Conservation (phyloP, 257 asterid genomes). For the Linaria vulgaris region DNA sequence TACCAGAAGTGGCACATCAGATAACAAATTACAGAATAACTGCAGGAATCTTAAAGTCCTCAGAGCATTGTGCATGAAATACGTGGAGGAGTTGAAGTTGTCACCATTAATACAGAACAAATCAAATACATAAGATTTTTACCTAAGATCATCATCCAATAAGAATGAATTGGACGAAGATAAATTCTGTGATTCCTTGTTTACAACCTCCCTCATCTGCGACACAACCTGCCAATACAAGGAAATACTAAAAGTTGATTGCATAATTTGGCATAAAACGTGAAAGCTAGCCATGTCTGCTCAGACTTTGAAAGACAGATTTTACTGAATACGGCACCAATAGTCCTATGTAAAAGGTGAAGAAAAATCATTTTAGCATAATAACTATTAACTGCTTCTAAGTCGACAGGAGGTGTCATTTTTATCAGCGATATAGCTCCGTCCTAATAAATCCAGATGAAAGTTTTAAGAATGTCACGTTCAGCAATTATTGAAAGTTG, state of each 20-base stretch:
- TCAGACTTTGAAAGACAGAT: slow-evolving; percentile 8
- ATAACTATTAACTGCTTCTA: background rate
- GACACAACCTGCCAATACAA: slow-evolving; percentile 78
- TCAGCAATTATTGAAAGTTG: too few species aligned
- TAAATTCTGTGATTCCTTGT: slow-evolving; percentile 80
- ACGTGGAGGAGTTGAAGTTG: background rate
- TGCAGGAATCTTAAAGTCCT: background rate
- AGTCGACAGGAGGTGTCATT: too few species aligned
- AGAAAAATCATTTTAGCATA: background rate
- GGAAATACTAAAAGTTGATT: background rate
- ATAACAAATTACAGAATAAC: background rate
- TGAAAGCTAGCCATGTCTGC: slow-evolving; percentile 10
- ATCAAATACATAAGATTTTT: slow-evolving; percentile 20
- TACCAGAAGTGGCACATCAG: too few species aligned
- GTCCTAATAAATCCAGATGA: too few species aligned
- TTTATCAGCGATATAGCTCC: too few species aligned
- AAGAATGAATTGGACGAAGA: slow-evolving; percentile 87
- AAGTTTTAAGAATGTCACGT: too few species aligned
- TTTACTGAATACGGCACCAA: slow-evolving; percentile 1
- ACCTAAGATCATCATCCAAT: slow-evolving; percentile 98
- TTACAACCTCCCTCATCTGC: slow-evolving; percentile 91
- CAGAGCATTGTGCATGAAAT: slow-evolving; percentile 3
- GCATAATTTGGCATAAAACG: background rate
- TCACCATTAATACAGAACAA: slow-evolving; percentile 1
- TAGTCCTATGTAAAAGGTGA: background rate